phyloP scores from a whole-genome alignment of 306 rosid genomes.

The Prunus fruticosa region DNA sequence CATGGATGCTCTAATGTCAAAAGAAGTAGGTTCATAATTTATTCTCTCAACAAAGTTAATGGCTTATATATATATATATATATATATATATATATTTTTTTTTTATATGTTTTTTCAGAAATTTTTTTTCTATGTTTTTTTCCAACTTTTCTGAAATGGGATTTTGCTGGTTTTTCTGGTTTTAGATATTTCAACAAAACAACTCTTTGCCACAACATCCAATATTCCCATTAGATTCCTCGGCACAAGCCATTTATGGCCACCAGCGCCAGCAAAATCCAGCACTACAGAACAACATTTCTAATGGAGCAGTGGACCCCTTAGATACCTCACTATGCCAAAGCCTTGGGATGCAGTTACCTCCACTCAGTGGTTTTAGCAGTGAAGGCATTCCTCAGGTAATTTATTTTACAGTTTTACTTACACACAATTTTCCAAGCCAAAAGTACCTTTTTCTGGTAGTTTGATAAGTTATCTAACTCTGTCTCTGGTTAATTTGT shows the following conservation, averaged over 20 bases:
- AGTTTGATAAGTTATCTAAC: neutral
- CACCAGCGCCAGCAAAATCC: slow-evolving; percentile 55
- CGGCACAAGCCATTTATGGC: slow-evolving; percentile 61
- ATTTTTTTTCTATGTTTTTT: slow-evolving; percentile 16
- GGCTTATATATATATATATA: neutral
- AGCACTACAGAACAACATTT: slow-evolving; percentile 41
- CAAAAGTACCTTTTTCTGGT: neutral
- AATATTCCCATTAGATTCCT: slow-evolving; percentile 71
- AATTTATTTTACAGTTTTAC: slow-evolving; percentile 11
- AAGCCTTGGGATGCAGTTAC: slow-evolving; percentile 58
- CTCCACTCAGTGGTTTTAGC: slow-evolving; percentile 41
- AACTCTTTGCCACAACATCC: slow-evolving; percentile 51
- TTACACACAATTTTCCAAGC: neutral
- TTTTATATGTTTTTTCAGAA: too few relatives aligned
- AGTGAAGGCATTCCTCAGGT: slow-evolving; percentile 56
- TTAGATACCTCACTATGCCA: slow-evolving; percentile 54
- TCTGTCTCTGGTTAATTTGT: neutral
- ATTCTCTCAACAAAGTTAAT: slow-evolving; percentile 16
- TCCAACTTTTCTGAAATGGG: slow-evolving; percentile 22
- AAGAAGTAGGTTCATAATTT: slow-evolving; percentile 58
- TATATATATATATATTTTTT: too few relatives aligned
- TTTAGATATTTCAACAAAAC: slow-evolving; percentile 67
- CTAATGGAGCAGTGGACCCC: slow-evolving; percentile 64
- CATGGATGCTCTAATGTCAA: slow-evolving; percentile 62
- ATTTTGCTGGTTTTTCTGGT: slow-evolving; percentile 20